Base-by-base conservation (phyloP, 1,284 basidiomycete genomes). In the Pascua guehoae region DNA sequence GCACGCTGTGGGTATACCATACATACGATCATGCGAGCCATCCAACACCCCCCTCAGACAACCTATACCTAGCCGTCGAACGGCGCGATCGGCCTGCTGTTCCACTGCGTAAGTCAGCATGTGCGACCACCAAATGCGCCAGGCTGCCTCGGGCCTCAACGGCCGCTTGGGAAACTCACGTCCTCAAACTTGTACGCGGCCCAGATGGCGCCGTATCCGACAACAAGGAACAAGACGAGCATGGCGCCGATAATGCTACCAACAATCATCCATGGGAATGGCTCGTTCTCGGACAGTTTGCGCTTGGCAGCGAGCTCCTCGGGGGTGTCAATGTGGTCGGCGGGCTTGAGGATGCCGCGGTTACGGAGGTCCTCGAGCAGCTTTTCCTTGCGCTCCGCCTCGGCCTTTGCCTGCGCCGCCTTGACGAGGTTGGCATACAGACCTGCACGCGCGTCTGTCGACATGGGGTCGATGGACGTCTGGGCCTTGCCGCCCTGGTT, bases 361-460 rank as follows among this genome's bases (percentile, higher is more conserved):
- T 37, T 47, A 24, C 52, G 54, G 47, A 63, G 54, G 56, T 61
- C 55, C 37, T 66, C 68, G 54, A 75, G 63, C 50, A 68, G 64
- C 47, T 65, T 63, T 15, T 70, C 68, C n/a, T 66, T 52, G 43
- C 62, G 61, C 39, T 64, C 66, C 4, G 51, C 48, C 24, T 54
- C 63, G 5, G 64, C 63, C 49, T 66, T 65, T 17, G 65, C 66
- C 17, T 61, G 59, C 18, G 66, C 65, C 45, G 60, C 54, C 49
- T 69, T 66, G 16, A 67, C 65, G 18, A 77, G 57, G 16, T 58
- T 53, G 37, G 56, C 46, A 65, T 68, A 77, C 36, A 77, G 56
- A 8, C 52, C 50, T 5, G 71, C 71, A 43, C 88, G 84, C 3
- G 84, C 81, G 73, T 89, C 88, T 32, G 65, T 67, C 2, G 79